Conservation (phyloP, 2,329 filamentous ascomycete genomes). For the Calonectria henricotiae region DNA sequence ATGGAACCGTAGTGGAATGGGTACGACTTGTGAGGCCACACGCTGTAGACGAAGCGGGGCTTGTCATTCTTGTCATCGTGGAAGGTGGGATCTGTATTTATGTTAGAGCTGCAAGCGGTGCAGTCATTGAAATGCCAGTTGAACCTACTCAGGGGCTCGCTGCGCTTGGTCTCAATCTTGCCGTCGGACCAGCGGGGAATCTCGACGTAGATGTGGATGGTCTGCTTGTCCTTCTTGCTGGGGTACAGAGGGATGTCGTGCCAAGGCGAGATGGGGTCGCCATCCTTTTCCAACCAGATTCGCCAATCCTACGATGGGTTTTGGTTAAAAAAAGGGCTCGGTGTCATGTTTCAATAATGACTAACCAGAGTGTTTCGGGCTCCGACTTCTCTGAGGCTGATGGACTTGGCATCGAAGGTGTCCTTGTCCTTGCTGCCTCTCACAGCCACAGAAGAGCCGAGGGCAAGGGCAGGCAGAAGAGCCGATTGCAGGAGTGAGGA, state of each 20-base stretch:
- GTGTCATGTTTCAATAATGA: fast-evolving
- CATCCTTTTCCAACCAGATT: slow-evolving; percentile 60
- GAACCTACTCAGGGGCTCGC: slow-evolving; percentile 59
- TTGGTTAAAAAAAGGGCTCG: slow-evolving; percentile 12
- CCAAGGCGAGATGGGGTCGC: slow-evolving; percentile 61
- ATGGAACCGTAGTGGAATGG: slow-evolving; percentile 64
- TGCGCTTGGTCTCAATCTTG: slow-evolving; percentile 60
- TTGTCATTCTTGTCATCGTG: slow-evolving; percentile 60
- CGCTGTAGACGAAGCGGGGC: slow-evolving; percentile 60
- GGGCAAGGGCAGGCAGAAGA: slow-evolving; percentile 42
- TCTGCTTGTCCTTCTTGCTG: slow-evolving; percentile 53
- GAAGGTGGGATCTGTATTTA: slow-evolving; percentile 58
- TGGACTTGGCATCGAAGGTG: slow-evolving; percentile 52
- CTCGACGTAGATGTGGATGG: slow-evolving; percentile 61
- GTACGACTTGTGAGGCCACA: slow-evolving; percentile 64
- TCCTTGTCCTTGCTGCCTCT: slow-evolving; percentile 26
- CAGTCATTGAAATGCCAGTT: neutral
- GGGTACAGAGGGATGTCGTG: slow-evolving; percentile 63
- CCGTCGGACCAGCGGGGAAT: slow-evolving; percentile 62
- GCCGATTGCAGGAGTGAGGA: slow-evolving; percentile 44
- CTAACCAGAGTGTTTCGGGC: slow-evolving; percentile 59
- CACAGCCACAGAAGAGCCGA: slow-evolving; percentile 39
- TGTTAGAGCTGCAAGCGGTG: neutral
- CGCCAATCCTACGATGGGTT: slow-evolving; percentile 58
- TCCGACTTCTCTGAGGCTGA: slow-evolving; percentile 58